These are phyloP conservation scores for Allium sativum DNA, from an alignment of 106 monocot genomes.

Conservation along the genomic window DNA sequence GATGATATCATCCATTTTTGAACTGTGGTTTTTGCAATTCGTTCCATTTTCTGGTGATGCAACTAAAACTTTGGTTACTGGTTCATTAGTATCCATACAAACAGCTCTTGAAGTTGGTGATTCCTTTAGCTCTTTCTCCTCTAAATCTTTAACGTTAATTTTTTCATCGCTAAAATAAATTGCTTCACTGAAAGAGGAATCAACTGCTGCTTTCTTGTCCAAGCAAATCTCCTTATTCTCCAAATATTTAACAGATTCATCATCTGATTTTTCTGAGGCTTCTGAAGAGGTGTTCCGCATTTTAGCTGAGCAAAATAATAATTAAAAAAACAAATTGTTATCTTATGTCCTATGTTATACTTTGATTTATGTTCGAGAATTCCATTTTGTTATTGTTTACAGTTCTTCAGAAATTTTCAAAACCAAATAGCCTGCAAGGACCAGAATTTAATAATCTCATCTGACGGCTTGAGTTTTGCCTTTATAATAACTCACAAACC, in stretches of 20 bases:
- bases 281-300: conserved; percentile 20
- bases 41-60: conserved; percentile 1
- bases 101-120: neutral
- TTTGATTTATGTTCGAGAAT: no score
- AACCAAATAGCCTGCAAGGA: no score
- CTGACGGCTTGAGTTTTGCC: no score
- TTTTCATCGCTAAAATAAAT: conserved; percentile 14
- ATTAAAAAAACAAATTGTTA: no score
- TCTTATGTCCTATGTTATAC: no score
- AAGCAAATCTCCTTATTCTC: conserved; percentile 21
- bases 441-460: no score
- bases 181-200: conserved; percentile 12
- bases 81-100: conserved; percentile 3
- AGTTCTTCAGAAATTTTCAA: no score
- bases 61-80: conserved; percentile 7
- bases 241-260: conserved; percentile 22
- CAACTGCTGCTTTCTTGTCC: conserved; percentile 24
- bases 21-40: neutral
- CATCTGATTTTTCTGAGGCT: conserved; percentile 39
- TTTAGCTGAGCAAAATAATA: conserved; percentile 22
- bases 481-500: no score
- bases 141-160: conserved; percentile 6
- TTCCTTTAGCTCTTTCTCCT: conserved; percentile 3
- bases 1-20: conserved; percentile 6
- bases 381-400: no score